A percentile compares a stretch with the other conserved stretches of the same genome.
Conservation (phyloP, 2,329 filamentous ascomycete genomes). For the Sarocladium oryzae region DNA sequence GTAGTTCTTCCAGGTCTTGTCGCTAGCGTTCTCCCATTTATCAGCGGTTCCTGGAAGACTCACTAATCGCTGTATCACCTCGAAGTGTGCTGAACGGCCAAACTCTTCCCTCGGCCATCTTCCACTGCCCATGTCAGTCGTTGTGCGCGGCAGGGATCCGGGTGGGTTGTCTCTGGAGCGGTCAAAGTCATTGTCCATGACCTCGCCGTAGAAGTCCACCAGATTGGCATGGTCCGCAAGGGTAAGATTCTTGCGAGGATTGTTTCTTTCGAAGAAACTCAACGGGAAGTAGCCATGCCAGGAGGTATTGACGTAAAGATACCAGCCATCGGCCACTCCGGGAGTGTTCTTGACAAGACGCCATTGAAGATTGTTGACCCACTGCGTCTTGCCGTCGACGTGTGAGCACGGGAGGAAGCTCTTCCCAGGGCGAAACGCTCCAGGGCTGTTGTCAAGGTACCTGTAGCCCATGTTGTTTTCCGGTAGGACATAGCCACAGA, state of each 20-base stretch:
- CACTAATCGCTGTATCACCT: not conserved
- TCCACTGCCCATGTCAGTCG: not conserved
- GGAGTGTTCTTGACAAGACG: not conserved
- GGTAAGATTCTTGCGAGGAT: not conserved
- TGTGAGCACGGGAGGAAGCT: not conserved
- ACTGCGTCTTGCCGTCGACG: not conserved
- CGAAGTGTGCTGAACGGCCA: not conserved
- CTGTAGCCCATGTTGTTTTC: not conserved
- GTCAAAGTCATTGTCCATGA: not conserved
- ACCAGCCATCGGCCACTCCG: not conserved
- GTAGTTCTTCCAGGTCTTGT: not conserved
- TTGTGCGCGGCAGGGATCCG: not conserved
- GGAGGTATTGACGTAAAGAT: not conserved
- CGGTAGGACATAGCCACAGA: not conserved
- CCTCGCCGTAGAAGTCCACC: not conserved
- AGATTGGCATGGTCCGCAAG: not conserved
- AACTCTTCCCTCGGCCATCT: not conserved
- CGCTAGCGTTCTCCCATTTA: not conserved
- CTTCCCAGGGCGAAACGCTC: not conserved
- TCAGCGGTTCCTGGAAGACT: not conserved
- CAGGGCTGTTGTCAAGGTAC: not conserved
- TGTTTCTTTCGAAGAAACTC: not conserved
- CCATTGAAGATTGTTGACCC: not conserved
- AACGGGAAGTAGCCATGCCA: not conserved
- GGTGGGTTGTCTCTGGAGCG: not conserved